Evolutionary conservation across 140 eudicot species (phyloP), one percentile per base, ranked within the genome.

Genomic region (Senecio squalidus): DNA sequence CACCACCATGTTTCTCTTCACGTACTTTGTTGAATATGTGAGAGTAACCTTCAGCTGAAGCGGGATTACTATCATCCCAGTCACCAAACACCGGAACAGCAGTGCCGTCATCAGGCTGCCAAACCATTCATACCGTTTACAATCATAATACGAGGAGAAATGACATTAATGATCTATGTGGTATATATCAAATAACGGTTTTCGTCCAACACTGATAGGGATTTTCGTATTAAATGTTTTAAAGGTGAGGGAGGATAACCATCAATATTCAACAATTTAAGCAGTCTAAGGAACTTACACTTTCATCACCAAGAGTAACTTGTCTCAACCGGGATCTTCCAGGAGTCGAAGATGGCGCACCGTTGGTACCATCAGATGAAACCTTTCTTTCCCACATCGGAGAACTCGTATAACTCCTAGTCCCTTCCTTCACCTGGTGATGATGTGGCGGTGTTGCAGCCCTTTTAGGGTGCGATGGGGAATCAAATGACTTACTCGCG

Each of bases 51-150:
- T 82, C 95, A 46, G 79, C 95, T 28, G 91, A 66, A 51, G 95
- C 51, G 0, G 91, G 95, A 53, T 86, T 80, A 46, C 2, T 79
- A 57, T 73, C 95, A 71, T 82, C 91, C 95, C 95, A 86, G 44
- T 79, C 95, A 51, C 95, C 95, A 72, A 86, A 86, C 25, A 74
- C 80, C 4, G 95, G 91, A 59, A 86, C 89, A 33, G 77, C 80
- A 38, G 85, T 74, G 63, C 85, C 41, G 51, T 70, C 74, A 66
- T 84, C 94, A 58, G 86, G 81, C 94, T 84, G 81, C 74, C 48
- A 73, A 24, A 69, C 54, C 59, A 55, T 25, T 34, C 2, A 58
- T 24, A 0, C 47, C 44, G 21, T 41, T 41, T 24, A 63, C 50
- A 45, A 53, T 31, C 47, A 4, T 70, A 62, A 41, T 22, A 18